Evolutionary conservation across 768 basidiomycete genomes (phyloP).

Genomic region (Suillus alpinus): DNA sequence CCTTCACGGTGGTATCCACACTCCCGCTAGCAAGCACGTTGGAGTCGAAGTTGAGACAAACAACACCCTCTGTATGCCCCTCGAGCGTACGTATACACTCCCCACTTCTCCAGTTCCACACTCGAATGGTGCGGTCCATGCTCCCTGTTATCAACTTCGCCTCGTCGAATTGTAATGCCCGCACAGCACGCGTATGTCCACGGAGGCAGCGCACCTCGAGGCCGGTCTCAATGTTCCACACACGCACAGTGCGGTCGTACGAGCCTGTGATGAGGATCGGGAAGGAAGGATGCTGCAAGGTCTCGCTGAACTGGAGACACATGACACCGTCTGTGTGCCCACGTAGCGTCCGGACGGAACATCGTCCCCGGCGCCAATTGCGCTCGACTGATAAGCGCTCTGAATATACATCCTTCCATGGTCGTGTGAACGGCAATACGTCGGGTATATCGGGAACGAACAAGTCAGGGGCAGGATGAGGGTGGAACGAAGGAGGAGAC

Average conservation of each 20-base stretch:
- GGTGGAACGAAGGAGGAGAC: constrained; percentile 11
- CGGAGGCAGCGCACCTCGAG: constrained; percentile 76
- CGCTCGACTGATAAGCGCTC: constrained; percentile 95
- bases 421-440: constrained; percentile 59
- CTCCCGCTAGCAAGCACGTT: constrained; percentile 91
- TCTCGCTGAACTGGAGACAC: constrained; percentile 94
- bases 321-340: constrained; percentile 97
- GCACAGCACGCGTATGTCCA: constrained; percentile 90
- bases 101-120: constrained; percentile 95
- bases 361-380: constrained; percentile 95
- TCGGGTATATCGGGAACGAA: constrained; percentile 28
- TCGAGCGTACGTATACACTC: constrained; percentile 83
- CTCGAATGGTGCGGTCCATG: constrained; percentile 93
- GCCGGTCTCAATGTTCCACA: constrained; percentile 97
- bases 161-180: constrained; percentile 93
- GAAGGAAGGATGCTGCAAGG: constrained; percentile 76
- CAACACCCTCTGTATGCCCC: constrained; percentile 89
- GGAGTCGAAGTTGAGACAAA: constrained; percentile 87
- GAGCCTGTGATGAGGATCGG: constrained; percentile 97
- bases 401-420: constrained; percentile 98
- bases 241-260: constrained; percentile 89
- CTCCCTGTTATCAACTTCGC: constrained; percentile 93
- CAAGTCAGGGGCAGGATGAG: constrained; percentile 4
- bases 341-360: constrained; percentile 77
- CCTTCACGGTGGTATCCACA: constrained; percentile 91